These are phyloP conservation scores for Novymonas esmeraldas DNA, from an alignment of 208 protist species.

Conservation along the genomic window DNA sequence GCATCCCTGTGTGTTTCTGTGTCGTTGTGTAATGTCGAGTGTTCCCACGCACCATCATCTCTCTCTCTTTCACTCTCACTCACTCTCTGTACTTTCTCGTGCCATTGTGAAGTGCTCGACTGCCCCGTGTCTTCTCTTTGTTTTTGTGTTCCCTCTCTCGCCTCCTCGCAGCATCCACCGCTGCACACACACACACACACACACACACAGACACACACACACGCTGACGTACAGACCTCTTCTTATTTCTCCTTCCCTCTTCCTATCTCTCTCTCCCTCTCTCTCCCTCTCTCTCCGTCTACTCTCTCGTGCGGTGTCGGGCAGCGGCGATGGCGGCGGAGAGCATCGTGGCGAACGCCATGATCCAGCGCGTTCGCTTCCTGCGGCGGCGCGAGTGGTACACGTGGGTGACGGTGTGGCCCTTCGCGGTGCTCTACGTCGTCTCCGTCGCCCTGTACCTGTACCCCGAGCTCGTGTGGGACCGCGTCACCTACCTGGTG, in stretches of 20 bases:
- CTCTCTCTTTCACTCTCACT: no score
- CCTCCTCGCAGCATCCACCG: no score
- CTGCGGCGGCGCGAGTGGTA: constrained; percentile 70
- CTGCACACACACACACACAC: no score
- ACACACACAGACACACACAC: no score
- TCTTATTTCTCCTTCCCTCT: neutral
- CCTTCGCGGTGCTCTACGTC: constrained; percentile 80
- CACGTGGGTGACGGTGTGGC: constrained; percentile 86
- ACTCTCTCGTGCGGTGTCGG: neutral
- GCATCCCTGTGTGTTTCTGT: no score
- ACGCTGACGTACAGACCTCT: no score
- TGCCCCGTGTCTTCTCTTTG: no score
- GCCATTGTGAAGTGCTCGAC: no score
- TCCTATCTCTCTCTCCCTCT: neutral
- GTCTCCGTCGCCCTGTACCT: constrained; percentile 61
- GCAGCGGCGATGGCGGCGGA: constrained; percentile 21
- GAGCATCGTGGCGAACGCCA: constrained; percentile 69
- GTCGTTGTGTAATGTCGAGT: no score
- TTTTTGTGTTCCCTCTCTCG: no score
- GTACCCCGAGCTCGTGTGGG: constrained; percentile 87
- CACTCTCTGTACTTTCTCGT: no score
- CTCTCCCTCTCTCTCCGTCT: neutral
- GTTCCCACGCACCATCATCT: no score
- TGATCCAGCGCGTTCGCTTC: constrained; percentile 71
- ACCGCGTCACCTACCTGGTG: constrained; percentile 85